phyloP scores from a whole-genome alignment of 2,329 filamentous ascomycete genomes.

The Blumeriella jaapii region DNA sequence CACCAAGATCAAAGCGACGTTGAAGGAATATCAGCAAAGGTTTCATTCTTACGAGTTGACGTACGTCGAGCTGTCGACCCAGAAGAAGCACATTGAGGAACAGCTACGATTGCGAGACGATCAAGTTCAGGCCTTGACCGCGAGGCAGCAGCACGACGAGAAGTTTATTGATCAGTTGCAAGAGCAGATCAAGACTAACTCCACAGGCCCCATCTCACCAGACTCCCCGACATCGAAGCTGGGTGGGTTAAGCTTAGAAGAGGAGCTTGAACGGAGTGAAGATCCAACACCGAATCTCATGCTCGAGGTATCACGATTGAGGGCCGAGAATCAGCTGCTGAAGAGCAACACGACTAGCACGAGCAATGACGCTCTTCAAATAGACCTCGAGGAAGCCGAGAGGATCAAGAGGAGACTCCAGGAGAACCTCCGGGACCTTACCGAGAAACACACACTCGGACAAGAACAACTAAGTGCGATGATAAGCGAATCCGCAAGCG shows the following conservation, averaged over 20 bases:
- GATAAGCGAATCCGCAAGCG: slow-evolving; percentile 37
- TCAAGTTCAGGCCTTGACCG: slow-evolving; percentile 26
- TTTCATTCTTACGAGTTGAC: slow-evolving; percentile 27
- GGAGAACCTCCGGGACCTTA: slow-evolving; percentile 42
- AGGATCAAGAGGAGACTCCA: slow-evolving; percentile 40
- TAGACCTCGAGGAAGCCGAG: slow-evolving; percentile 44
- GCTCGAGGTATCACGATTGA: slow-evolving; percentile 44
- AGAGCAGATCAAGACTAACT: slow-evolving; percentile 33
- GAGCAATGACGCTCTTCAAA: slow-evolving; percentile 41
- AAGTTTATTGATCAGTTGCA: slow-evolving; percentile 41
- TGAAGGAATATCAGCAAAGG: slow-evolving; percentile 29
- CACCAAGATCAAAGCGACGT: slow-evolving; percentile 26
- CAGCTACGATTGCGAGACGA: slow-evolving; percentile 28
- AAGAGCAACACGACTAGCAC: slow-evolving; percentile 42
- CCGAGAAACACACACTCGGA: slow-evolving; percentile 45
- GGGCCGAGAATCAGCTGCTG: slow-evolving; percentile 49
- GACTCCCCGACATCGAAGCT: slow-evolving; percentile 11
- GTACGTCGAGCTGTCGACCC: slow-evolving; percentile 28
- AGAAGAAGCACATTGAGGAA: slow-evolving; percentile 36
- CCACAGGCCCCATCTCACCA: slow-evolving; percentile 9
- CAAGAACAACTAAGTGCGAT: slow-evolving; percentile 47
- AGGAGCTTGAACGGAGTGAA: slow-evolving; percentile 39
- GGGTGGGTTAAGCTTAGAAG: slow-evolving; percentile 39
- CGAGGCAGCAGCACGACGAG: slow-evolving; percentile 34
- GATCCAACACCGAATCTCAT: slow-evolving; percentile 33